Base-by-base conservation (phyloP, 2,329 filamentous ascomycete species). In the Ciborinia camelliae region DNA sequence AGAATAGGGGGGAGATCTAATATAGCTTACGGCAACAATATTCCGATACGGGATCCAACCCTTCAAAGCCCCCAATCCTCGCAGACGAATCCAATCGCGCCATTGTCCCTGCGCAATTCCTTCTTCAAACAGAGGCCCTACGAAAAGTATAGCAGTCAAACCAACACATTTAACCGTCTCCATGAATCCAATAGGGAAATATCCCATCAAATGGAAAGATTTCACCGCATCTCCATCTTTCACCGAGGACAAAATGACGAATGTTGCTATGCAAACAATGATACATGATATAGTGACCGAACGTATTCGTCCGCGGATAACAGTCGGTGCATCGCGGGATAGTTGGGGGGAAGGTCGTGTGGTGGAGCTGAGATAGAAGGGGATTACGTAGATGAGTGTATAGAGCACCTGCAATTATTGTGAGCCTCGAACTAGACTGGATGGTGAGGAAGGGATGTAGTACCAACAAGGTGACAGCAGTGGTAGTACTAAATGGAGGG, bases 11-110 rank as follows among this genome's bases (percentile, higher is more conserved):
- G 28, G 26, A 39, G 2, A 18, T 43, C 30, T 68, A 28, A n/a
- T 15, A 37, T 8, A 50, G 81, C 89, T 72, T 80, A 95, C 92
- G 48, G 91, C 91, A 67, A 98, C 83, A 74, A 90, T 86, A 75
- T 97, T 98, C 70, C 95, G 86, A 85, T 91, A 97, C 43, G 86
- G 87, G 62, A 89, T 89, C 90, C 90, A 95, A 69, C 90, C 89
- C 68, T 82, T 80, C 71, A 91, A 84, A 63, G 85, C 82, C n/a
- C 79, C 78, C 18, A 90, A 70, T 50, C 85, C 81, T 41, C 78
- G 77, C 12, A 86, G 78, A 35, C 77, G 77, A 59, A 87, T 71
- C 87, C 88, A 92, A 60, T 84, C 79, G 66, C 80, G 82, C 87
- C 89, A 94, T 48, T 79, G 81, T 18, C 86, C 85, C 69, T 96